A percentile compares a stretch with the other conserved stretches of the same genome.
Evolutionary conservation across 2,329 filamentous ascomycete species (phyloP).

Genomic region (Chaetomium olivaceum): DNA sequence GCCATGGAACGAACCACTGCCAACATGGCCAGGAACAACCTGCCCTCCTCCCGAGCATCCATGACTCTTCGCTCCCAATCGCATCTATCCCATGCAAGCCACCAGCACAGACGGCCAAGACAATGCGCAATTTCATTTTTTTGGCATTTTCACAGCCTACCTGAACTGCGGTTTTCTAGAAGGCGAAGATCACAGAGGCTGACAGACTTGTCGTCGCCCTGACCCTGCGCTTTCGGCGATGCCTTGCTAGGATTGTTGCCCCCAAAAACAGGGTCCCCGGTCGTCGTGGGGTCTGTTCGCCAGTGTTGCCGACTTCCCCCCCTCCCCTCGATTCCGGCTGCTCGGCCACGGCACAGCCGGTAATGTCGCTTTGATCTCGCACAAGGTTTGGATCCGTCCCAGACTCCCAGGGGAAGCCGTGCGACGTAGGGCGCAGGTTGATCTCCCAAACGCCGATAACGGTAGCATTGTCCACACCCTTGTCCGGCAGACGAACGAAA

Average conservation of each 20-base stretch:
- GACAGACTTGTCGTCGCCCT: neutral
- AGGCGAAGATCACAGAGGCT: neutral
- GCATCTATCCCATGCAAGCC: neutral
- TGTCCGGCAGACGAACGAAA: slow-evolving; percentile 4
- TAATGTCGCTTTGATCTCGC: slow-evolving; percentile 3
- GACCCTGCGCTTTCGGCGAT: slow-evolving; percentile 11
- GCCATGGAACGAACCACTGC: too few species aligned
- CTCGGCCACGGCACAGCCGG: slow-evolving; percentile 29
- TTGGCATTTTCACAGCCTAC: neutral
- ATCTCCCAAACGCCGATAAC: slow-evolving; percentile 4
- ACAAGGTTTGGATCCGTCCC: neutral
- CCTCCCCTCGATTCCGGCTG: slow-evolving; percentile 28
- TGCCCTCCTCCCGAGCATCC: neutral
- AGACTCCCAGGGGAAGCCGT: slow-evolving; percentile 12
- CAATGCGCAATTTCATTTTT: slow-evolving; percentile 5
- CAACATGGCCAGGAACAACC: neutral
- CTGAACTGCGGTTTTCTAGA: slow-evolving; percentile 17
- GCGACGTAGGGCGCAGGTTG: slow-evolving; percentile 12
- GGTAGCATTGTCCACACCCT: slow-evolving; percentile 2
- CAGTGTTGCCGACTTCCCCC: slow-evolving; percentile 16
- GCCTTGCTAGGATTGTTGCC: slow-evolving; percentile 1
- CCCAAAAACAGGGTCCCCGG: slow-evolving; percentile 1
- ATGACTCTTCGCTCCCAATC: neutral
- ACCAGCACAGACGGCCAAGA: slow-evolving; percentile 13
- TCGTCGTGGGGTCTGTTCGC: slow-evolving; percentile 17